Base-by-base conservation (phyloP, 2,329 filamentous ascomycete species). In the Exophiala aquamarina region DNA sequence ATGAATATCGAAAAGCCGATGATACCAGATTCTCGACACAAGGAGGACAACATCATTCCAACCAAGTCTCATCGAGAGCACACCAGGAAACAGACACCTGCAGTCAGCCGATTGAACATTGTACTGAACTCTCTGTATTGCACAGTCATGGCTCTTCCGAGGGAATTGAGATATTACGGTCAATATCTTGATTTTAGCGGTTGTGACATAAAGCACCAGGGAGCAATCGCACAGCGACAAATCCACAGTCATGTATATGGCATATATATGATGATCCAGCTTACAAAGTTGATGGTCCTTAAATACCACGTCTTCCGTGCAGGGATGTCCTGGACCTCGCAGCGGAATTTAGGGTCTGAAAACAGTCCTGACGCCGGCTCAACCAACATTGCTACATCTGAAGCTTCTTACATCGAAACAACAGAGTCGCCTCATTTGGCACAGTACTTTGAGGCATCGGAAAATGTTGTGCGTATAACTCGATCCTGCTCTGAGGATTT, bases 201-300 rank as follows among this genome's bases (percentile, higher is more conserved):
- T 20, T 3, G 9, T 10, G 31, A 41, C 29, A 4, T 21, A 2
- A 3, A 34, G 8, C 17, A 20, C 3, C 20, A 14, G 6, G 18
- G 18, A 2, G 29, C 17, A 20, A 19, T 37, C 1, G 15, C 35
- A 2, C 18, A 31, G 4, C 42, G 44, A 23, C 41, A 41, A 10
- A 5, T 26, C 13, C 36, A 67, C 44, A 59, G 54, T 34, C 52
- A 54, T 20, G 61, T 63, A 7, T 67, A 66, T 54, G 59, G 59
- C 37, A 63, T 67, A 9, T 59, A 64, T 48, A 34, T 66, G 23
- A 66, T 68, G 64, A 61, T 56, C 0, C 63, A 67, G 47, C 59
- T 68, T 8, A 58, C 63, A 10, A 55, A 59, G 7, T 55, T 68
- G 40, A 67, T 68, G 65, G 62, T 64, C 21, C 52, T 63, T 37